Percentiles rank a stretch among this genome's conserved stretches.
Conservation (phyloP, 257 asterid genomes). For the Solanum paucissectum region DNA sequence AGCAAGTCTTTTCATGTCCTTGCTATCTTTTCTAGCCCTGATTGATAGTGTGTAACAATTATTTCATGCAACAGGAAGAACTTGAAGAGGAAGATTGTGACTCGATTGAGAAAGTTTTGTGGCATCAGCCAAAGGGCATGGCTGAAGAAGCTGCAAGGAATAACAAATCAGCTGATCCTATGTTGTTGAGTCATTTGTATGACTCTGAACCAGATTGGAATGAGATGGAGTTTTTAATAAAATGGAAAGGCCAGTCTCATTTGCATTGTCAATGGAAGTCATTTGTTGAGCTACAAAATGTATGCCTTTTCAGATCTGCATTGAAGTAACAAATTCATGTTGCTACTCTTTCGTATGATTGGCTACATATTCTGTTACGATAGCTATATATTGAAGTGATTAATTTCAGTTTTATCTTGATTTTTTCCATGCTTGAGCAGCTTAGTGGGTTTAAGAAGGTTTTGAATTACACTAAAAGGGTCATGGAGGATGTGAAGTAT, state of each 20-base stretch:
- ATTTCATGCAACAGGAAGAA: constrained; percentile 50
- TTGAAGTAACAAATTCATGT: not conserved
- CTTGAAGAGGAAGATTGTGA: constrained; percentile 88
- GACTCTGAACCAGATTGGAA: constrained; percentile 84
- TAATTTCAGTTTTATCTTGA: constrained; percentile 1
- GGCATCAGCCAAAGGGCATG: constrained; percentile 98
- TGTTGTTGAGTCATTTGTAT: constrained; percentile 65
- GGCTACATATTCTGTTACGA: not conserved
- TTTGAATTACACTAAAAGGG: constrained; percentile 81
- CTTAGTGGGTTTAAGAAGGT: constrained; percentile 99
- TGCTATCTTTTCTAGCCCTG: not conserved
- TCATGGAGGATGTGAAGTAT: constrained; percentile 78
- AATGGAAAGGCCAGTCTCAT: constrained; percentile 99
- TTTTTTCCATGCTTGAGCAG: constrained; percentile 41
- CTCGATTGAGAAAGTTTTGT: constrained; percentile 82
- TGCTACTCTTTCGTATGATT: not conserved
- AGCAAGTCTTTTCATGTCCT: not conserved
- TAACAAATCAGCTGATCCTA: constrained; percentile 66
- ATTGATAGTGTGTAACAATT: not conserved
- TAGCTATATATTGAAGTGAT: not conserved
- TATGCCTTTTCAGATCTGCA: constrained; percentile 28
- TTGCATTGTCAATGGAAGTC: constrained; percentile 98
- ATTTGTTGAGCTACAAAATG: constrained; percentile 82
- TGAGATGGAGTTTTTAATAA: constrained; percentile 76
- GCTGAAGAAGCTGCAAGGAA: constrained; percentile 89